Base-by-base conservation (phyloP, 179 eudicot genomes). In the Beta macrorhiza region DNA sequence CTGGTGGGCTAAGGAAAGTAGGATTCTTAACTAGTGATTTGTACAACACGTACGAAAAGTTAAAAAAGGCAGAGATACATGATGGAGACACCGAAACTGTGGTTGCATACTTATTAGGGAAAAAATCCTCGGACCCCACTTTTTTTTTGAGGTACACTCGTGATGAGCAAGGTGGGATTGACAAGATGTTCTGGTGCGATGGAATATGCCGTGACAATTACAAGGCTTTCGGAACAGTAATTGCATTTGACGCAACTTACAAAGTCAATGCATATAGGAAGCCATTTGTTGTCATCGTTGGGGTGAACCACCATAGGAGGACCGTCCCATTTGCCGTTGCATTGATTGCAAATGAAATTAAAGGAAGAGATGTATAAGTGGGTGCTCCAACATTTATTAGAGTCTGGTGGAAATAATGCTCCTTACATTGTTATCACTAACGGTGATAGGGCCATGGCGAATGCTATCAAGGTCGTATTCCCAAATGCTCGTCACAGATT, bases 161-260 rank as follows among this genome's bases (percentile, higher is more conserved):
- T 29, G 32, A 29, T 29, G 32, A 29, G 32, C 32, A 29, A 29
- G 32, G 32, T 29, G 32, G 32, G 32, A 29, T 29, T 29, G 32
- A 29, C 32, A 29, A 0, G 32, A 29, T 29, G 32, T 29, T 29
- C 32, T 29, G 32, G 32, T 29, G 32, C 32, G 32, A 29, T 29
- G 32, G 52, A 44, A 45, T 10, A 0, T 76, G 42, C 0, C 57
- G 70, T 0, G 2, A 2, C 6, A 63, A 82, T 49, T 78, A 67
- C 29, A 44, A 29, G 19, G 1, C 71, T 7, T 74, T 83, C 22
- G 59, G 82, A 5, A 45, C 74, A 1, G 70, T 74, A 1, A 16
- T 76, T 15, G 74, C 69, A 7, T 82, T 82, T 32, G 84, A 77
- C 11, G 61, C 56, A 0, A 82, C 75, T 7, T 82, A 77, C 10